These are phyloP conservation scores for Russula dissimulans DNA, from an alignment of 768 basidiomycete genomes.

Conservation along the genomic window DNA sequence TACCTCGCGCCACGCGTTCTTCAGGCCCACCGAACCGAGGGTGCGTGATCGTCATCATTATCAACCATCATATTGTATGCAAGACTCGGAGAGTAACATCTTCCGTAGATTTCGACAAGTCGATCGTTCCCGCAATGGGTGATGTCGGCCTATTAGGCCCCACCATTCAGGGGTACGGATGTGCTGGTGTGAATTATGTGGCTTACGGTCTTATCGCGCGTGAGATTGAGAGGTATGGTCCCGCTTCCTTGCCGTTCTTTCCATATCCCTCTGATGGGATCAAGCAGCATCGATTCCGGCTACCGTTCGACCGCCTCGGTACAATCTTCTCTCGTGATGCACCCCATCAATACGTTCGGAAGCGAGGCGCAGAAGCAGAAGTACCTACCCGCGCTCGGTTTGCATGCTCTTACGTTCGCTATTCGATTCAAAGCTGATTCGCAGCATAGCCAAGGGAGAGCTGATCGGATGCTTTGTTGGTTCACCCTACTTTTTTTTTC, in stretches of 20 bases:
- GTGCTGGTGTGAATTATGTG: slow-evolving; percentile 84
- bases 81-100: background rate
- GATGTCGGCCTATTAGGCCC: slow-evolving; percentile 83
- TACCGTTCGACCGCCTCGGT: slow-evolving; percentile 94
- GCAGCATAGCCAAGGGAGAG: slow-evolving; percentile 62
- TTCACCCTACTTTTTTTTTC: slow-evolving; percentile 14
- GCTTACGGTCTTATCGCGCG: slow-evolving; percentile 91
- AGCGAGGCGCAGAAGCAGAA: slow-evolving; percentile 84
- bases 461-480: slow-evolving; percentile 87
- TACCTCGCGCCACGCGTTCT: slow-evolving; percentile 81
- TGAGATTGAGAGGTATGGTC: slow-evolving; percentile 76
- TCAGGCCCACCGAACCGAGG: slow-evolving; percentile 81
- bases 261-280: background rate
- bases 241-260: background rate
- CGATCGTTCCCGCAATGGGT: slow-evolving; percentile 85
- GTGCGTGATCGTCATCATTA: slow-evolving; percentile 30
- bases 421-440: background rate
- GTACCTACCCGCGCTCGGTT: slow-evolving; percentile 78
- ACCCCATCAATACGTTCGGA: slow-evolving; percentile 85
- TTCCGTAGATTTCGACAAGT: slow-evolving; percentile 61
- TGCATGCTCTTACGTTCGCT: slow-evolving; percentile 11
- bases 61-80: background rate
- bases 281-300: slow-evolving; percentile 80
- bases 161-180: slow-evolving; percentile 89
- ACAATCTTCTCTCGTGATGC: slow-evolving; percentile 95